A percentile compares a stretch with the other conserved stretches of the same genome.
These are phyloP conservation scores for Cercospora zeina DNA, from an alignment of 2,329 filamentous ascomycete species.

Conservation along the genomic window DNA sequence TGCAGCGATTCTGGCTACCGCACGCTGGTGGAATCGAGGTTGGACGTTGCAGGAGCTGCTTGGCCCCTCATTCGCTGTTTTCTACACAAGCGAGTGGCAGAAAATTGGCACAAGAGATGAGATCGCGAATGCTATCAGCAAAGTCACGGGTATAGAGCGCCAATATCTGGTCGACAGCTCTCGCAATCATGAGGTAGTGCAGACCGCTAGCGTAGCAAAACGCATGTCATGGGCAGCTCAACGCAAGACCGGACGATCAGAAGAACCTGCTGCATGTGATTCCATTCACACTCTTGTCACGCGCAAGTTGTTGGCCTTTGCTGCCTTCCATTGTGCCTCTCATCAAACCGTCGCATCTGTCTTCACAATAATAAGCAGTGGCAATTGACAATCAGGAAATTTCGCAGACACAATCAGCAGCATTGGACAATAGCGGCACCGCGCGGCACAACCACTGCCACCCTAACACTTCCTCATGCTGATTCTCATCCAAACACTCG, in stretches of 20 bases:
- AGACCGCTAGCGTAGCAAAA: background rate
- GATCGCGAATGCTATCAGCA: background rate
- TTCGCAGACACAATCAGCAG: background rate
- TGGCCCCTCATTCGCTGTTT: background rate
- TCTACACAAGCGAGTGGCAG: slow-evolving; percentile 3
- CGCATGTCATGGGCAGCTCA: background rate
- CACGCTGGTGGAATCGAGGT: background rate
- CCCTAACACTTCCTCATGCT: background rate
- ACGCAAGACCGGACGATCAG: background rate
- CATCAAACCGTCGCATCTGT: background rate
- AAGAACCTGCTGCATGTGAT: too few relatives aligned
- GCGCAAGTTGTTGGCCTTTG: too few relatives aligned
- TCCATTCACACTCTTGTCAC: too few relatives aligned
- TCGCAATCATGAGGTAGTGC: background rate
- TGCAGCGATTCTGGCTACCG: too few relatives aligned
- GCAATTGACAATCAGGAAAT: background rate
- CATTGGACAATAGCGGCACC: background rate
- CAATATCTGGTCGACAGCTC: background rate
- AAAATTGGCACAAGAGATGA: background rate
- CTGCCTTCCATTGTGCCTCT: too few relatives aligned
- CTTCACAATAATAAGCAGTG: background rate
- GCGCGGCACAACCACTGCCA: background rate
- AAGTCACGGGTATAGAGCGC: background rate
- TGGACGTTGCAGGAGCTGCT: background rate
- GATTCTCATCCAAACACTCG: background rate